Evolutionary conservation across 169 alveolate genomes (phyloP).

Genomic region (Cryptosporidium meleagridis): DNA sequence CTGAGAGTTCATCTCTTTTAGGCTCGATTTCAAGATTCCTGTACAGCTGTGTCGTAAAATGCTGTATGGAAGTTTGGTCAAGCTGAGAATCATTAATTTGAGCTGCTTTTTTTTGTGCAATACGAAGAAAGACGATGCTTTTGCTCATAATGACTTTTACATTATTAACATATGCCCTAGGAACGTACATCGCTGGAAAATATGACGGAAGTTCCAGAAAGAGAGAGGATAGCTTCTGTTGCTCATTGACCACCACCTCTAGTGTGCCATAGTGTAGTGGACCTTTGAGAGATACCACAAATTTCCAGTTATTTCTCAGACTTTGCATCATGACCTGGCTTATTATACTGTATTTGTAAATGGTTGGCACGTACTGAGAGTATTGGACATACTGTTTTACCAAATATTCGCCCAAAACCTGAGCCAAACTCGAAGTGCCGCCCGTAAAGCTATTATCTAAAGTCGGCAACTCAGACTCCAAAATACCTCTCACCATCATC

Average conservation of each 20-base stretch:
- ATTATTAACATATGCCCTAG: conserved; percentile 36
- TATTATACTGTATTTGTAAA: conserved; percentile 34
- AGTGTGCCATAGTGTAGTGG: conserved; percentile 29
- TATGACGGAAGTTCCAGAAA: conserved; percentile 68
- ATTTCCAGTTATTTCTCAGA: conserved; percentile 28
- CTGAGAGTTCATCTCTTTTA: neutral
- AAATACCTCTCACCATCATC: conserved; percentile 7
- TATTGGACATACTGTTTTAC: conserved; percentile 21
- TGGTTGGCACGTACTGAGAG: conserved; percentile 24
- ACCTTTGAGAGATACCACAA: conserved; percentile 13
- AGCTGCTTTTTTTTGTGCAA: conserved; percentile 13
- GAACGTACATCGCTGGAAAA: conserved; percentile 52
- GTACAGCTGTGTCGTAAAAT: conserved; percentile 33
- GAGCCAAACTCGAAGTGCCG: conserved; percentile 33
- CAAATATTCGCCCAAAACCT: conserved; percentile 20
- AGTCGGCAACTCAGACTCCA: conserved; percentile 35
- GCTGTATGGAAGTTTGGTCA: conserved; percentile 16
- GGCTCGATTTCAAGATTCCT: conserved; percentile 12
- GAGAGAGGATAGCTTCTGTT: conserved; percentile 41
- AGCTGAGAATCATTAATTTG: neutral
- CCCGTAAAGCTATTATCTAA: conserved; percentile 1
- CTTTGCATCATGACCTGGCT: conserved; percentile 27
- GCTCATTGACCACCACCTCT: conserved; percentile 41
- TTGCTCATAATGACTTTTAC: conserved; percentile 21
- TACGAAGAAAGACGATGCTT: conserved; percentile 20